Evolutionary conservation across 768 basidiomycete genomes (phyloP).

Genomic region (Tricholoma sp.): DNA sequence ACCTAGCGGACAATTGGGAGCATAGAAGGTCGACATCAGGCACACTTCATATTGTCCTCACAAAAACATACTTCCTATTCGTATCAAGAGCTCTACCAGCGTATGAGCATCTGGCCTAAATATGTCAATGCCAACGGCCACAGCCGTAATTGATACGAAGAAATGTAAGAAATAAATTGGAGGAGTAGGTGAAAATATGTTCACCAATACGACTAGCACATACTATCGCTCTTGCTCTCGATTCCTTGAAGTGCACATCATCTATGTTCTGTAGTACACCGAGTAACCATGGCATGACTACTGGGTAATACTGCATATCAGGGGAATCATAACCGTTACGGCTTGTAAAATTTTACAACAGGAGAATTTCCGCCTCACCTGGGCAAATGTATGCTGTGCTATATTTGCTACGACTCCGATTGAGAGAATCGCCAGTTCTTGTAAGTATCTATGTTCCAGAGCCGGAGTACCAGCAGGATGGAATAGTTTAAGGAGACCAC

Average conservation of each 20-base stretch:
- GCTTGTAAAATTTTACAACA: neutral
- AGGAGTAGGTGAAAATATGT: no score
- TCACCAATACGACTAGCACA: constrained; percentile 84
- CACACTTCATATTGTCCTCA: neutral
- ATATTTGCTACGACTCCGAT: constrained; percentile 87
- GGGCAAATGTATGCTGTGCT: constrained; percentile 71
- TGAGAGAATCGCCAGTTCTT: constrained; percentile 85
- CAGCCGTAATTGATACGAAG: no score
- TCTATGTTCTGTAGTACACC: constrained; percentile 71
- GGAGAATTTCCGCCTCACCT: constrained; percentile 33
- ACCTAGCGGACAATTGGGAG: no score
- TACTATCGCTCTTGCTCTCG: constrained; percentile 84
- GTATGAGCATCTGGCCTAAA: constrained; percentile 71
- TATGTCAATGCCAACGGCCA: constrained; percentile 77
- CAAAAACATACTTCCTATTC: constrained; percentile 68
- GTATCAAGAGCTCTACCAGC: constrained; percentile 67
- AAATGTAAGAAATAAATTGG: no score
- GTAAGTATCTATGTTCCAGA: constrained; percentile 63
- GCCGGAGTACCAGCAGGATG: no score
- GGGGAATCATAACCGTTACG: no score
- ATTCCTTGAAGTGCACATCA: constrained; percentile 55
- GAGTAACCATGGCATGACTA: constrained; percentile 77
- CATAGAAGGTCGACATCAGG: no score
- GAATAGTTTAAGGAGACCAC: constrained; percentile 60
- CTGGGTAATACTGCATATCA: constrained; percentile 54